Conservation (phyloP, 148 eudicot species). For the Spergularia marina region DNA sequence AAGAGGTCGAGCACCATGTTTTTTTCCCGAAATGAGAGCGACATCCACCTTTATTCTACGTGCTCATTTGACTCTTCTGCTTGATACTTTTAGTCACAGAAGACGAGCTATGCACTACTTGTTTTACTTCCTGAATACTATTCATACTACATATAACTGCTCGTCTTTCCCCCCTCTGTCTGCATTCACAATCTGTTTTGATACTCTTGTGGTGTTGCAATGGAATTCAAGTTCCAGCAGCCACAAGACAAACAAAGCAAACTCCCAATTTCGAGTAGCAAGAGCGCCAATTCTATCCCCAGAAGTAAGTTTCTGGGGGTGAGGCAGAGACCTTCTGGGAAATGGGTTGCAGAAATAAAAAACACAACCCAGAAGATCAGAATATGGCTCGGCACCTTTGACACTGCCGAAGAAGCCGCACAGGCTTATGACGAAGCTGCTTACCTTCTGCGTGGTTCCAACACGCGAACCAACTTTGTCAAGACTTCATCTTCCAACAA, state of each 20-base stretch:
- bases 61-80: conserved; percentile 15
- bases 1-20: conserved; percentile 24
- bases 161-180: too few relatives aligned
- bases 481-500: conserved; percentile 21
- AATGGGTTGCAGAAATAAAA: conserved; percentile 79
- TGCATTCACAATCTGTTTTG: too few relatives aligned
- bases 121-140: too few relatives aligned
- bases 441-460: conserved; percentile 60
- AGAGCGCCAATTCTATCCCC: neutral
- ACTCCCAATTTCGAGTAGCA: conserved; percentile 10
- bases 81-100: neutral
- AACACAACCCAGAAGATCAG: conserved; percentile 64
- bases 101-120: conserved; percentile 26
- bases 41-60: conserved; percentile 14
- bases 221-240: conserved; percentile 41
- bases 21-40: neutral
- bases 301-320: conserved; percentile 64
- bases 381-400: conserved; percentile 71
- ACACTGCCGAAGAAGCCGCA: conserved; percentile 71
- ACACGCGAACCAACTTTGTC: conserved; percentile 57
- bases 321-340: conserved; percentile 68
- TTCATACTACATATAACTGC: too few relatives aligned
- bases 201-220: neutral
- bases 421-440: conserved; percentile 72
- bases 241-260: conserved; percentile 22